phyloP scores from a whole-genome alignment of 768 basidiomycete genomes.

The Neoboletus brunneissimus region DNA sequence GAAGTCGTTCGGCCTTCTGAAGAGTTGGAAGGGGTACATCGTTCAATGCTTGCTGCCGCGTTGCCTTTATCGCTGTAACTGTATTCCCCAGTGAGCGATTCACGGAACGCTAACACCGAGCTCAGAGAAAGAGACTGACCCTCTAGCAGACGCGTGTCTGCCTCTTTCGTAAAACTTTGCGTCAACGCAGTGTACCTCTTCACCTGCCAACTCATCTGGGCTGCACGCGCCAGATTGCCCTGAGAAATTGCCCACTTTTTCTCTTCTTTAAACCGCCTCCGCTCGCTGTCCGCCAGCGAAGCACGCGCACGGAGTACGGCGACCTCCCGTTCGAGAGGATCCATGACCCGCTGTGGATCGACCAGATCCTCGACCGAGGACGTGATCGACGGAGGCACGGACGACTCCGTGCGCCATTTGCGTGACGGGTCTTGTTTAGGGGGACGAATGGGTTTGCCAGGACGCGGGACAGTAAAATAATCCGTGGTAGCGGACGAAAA shows the following conservation, averaged over 20 bases:
- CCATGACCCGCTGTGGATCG: constrained; percentile 55
- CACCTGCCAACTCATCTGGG: constrained; percentile 82
- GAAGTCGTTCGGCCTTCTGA: constrained; percentile 25
- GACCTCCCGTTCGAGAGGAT: constrained; percentile 71
- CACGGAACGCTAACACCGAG: background rate
- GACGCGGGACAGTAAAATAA: constrained; percentile 16
- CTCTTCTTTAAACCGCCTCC: constrained; percentile 81
- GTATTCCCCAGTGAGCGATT: constrained; percentile 6
- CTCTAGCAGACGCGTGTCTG: constrained; percentile 64
- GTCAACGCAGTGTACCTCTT: constrained; percentile 76
- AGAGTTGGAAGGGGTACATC: constrained; percentile 13
- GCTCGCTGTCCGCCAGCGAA: constrained; percentile 78
- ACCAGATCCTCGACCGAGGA: constrained; percentile 67
- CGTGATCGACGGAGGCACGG: constrained; percentile 51
- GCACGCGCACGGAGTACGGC: constrained; percentile 72
- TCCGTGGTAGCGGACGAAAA: constrained; percentile 41
- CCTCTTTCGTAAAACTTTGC: constrained; percentile 78
- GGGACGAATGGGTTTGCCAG: constrained; percentile 26
- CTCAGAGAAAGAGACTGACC: constrained; percentile 38
- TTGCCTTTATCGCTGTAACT: constrained; percentile 29
- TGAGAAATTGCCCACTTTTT: constrained; percentile 82
- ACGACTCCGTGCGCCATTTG: constrained; percentile 35
- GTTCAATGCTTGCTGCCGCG: constrained; percentile 17
- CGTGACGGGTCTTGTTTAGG: constrained; percentile 28
- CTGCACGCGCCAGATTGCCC: constrained; percentile 70